Evolutionary conservation across 129 eudicot genomes (phyloP), one percentile per base, ranked within the genome.

Genomic region (Chrysanthemum seticuspe): DNA sequence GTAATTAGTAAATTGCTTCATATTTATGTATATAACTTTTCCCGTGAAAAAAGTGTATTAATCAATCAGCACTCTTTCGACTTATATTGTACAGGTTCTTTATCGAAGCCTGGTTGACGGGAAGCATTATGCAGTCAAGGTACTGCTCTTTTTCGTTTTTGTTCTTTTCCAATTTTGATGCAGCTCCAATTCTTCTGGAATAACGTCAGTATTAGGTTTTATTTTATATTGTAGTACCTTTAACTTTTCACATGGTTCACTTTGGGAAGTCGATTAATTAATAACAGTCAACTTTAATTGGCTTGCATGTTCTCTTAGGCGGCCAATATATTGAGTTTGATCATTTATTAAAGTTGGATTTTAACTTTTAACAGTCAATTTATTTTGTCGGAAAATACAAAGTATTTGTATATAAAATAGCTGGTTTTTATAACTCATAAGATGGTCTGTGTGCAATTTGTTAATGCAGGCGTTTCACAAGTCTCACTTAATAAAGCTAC

Each of bases 351-450:
- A 36, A 67, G 6, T 59, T 47, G 70, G 31, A 29, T 50, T 9
- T 54, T 23, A 10, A 63, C 0, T 27, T 65, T 70, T 47, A 55
- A 10, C 61, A 27, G 18, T 74, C 50, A 19, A 31, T 54, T 13
- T 56, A 64, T 31, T 40, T 19, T 53, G 23, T 65, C 60, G 61
- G 67, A 45, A 72, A 56, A 55, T 62, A 78, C 51, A 67, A 55
- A 40, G 21, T 45, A 45, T 66, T 51, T 29, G 36, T 4, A 29
- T 34, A 4, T 34, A n/a, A n/a, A n/a, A n/a, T n/a, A n/a, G n/a
- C n/a, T n/a, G n/a, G n/a, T n/a, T n/a, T n/a, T n/a, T n/a, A n/a
- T n/a, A n/a, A n/a, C n/a, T n/a, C n/a, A n/a, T n/a, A n/a, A n/a
- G n/a, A n/a, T n/a, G n/a, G n/a, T n/a, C n/a, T n/a, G n/a, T n/a